phyloP scores from a whole-genome alignment of 202 grass and related monocot species.

The Saccharum hybrid region DNA sequence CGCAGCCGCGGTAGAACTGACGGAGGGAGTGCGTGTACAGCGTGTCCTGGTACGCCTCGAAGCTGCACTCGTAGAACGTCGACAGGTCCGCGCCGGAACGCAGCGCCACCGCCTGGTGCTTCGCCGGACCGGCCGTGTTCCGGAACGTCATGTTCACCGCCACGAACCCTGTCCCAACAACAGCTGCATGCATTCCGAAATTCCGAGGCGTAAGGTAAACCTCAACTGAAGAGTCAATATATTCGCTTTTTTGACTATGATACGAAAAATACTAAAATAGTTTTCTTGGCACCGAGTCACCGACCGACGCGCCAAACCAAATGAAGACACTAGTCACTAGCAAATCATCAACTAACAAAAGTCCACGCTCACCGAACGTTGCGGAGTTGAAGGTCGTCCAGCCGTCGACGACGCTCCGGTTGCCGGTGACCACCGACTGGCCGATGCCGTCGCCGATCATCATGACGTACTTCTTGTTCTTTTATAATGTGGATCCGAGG shows the following conservation, averaged over 20 bases:
- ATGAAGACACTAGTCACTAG: too few relatives aligned
- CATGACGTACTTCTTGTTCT: slow-evolving; percentile 73
- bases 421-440: slow-evolving; percentile 73
- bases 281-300: too few relatives aligned
- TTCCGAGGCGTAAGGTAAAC: too few relatives aligned
- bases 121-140: slow-evolving; percentile 64
- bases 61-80: slow-evolving; percentile 84
- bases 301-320: too few relatives aligned
- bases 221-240: too few relatives aligned
- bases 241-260: too few relatives aligned
- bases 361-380: slow-evolving; percentile 64
- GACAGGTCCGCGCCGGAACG: slow-evolving; percentile 68
- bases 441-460: slow-evolving; percentile 89
- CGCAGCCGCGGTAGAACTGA: slow-evolving; percentile 86
- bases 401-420: slow-evolving; percentile 75
- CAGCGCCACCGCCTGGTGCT: slow-evolving; percentile 81
- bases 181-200: slow-evolving; percentile 47
- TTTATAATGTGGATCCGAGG: slow-evolving; percentile 38
- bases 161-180: slow-evolving; percentile 70
- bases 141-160: slow-evolving; percentile 84
- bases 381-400: slow-evolving; percentile 92
- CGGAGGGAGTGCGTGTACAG: slow-evolving; percentile 83
- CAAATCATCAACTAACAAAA: not conserved
- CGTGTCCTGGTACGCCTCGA: slow-evolving; percentile 92
- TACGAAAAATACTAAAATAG: too few relatives aligned